Conservation (phyloP, 2,329 filamentous ascomycete species). For the Huntiella moniliformis region DNA sequence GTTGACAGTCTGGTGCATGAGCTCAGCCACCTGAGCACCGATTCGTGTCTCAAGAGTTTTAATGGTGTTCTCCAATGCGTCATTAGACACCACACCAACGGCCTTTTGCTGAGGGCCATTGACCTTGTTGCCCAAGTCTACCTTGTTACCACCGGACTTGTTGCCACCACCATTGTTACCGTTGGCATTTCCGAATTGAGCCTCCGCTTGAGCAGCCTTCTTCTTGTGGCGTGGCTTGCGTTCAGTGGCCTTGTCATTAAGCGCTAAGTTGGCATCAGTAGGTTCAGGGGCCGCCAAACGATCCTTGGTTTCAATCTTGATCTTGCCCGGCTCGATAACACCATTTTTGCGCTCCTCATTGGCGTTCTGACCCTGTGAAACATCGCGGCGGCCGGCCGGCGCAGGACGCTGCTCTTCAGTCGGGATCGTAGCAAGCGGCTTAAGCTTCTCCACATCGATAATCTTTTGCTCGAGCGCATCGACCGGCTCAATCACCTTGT, state of each 20-base stretch:
- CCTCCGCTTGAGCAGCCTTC: slow-evolving; percentile 27
- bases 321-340: slow-evolving; percentile 18
- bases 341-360: background rate
- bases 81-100: slow-evolving; percentile 20
- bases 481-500: slow-evolving; percentile 64
- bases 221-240: slow-evolving; percentile 51
- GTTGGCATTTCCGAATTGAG: slow-evolving; percentile 20
- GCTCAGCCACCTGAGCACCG: slow-evolving; percentile 27
- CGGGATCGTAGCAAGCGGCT: slow-evolving; percentile 28
- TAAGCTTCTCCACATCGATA: slow-evolving; percentile 57
- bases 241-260: slow-evolving; percentile 38
- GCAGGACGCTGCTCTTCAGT: slow-evolving; percentile 23
- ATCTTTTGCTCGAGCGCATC: slow-evolving; percentile 57
- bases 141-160: background rate
- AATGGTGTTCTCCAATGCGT: slow-evolving; percentile 35
- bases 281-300: background rate
- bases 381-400: slow-evolving; percentile 21
- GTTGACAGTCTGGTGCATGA: slow-evolving; percentile 37
- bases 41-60: slow-evolving; percentile 34
- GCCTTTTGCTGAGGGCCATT: slow-evolving; percentile 10
- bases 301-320: slow-evolving; percentile 20
- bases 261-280: slow-evolving; percentile 13
- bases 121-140: slow-evolving; percentile 1
- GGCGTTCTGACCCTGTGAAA: slow-evolving; percentile 14
- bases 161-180: slow-evolving; percentile 16